phyloP scores from a whole-genome alignment of 805 yeast genomes.

The Lipomyces mesembrius region DNA sequence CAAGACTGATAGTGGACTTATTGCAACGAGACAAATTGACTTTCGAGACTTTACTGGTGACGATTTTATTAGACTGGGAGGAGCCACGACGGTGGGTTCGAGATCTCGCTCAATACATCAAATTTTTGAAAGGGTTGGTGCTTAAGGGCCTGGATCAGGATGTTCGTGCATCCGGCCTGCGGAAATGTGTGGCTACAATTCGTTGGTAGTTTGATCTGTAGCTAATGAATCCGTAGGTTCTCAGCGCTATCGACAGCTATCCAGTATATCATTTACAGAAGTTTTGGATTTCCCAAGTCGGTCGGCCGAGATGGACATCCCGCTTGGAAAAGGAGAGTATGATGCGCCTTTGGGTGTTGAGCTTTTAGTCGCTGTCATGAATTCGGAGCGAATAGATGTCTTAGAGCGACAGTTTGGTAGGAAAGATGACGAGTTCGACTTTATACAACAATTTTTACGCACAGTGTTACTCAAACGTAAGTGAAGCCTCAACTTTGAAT shows the following conservation, averaged over 20 bases:
- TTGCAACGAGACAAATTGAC: constrained; percentile 9
- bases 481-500: background rate
- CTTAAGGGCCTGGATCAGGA: constrained; percentile 20
- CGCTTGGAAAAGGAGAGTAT: constrained; percentile 43
- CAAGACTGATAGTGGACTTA: constrained; percentile 19
- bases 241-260: constrained; percentile 34
- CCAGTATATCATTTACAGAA: constrained; percentile 22
- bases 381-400: constrained; percentile 35
- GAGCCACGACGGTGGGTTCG: constrained; percentile 33
- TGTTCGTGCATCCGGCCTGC: constrained; percentile 32
- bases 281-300: constrained; percentile 17
- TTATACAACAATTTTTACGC: constrained; percentile 43
- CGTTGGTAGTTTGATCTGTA: background rate
- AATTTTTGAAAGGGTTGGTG: constrained; percentile 20
- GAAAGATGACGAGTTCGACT: constrained; percentile 41
- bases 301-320: constrained; percentile 35
- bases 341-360: constrained; percentile 42
- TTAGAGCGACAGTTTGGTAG: constrained; percentile 37
- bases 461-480: constrained; percentile 39
- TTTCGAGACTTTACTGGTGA: constrained; percentile 20
- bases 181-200: constrained; percentile 10
- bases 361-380: constrained; percentile 38
- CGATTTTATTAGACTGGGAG: constrained; percentile 32
- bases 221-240: constrained; percentile 33
- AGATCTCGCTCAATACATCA: constrained; percentile 24